Evolutionary conservation across 805 yeast species (phyloP), one percentile per base, ranked within the genome.

Genomic region (Saturnispora quitensis): DNA sequence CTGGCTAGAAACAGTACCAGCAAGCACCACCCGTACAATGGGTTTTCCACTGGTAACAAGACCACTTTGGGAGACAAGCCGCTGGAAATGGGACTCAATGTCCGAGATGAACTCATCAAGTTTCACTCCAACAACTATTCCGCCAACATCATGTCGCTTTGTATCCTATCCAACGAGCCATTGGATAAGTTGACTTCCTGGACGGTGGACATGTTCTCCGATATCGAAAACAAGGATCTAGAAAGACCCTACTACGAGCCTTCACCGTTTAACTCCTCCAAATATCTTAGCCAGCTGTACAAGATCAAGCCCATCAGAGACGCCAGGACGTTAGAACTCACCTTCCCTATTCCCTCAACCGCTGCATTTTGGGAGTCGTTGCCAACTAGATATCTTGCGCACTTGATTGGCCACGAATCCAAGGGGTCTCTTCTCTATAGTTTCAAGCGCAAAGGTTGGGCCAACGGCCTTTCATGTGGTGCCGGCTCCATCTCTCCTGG

Each of bases 321-420:
- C 59, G 68, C 79, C 48, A 82, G 84, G 64, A 74, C 76, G 54
- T 64, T 93, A 43, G 84, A 81, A 56, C 53, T 93, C 13, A 66
- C 78, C 2, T 93, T 93, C 67, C 72, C 77, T 48, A 78, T 86
- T 12, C 97, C 97, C 2, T 89, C 86, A 61, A 82, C 83, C 57
- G 77, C 78, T 48, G 77, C 76, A 25, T 65, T 70, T 48, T 86
- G 90, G 86, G 76, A 77, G 50, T 74, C 76, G 24, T 80, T 80
- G 58, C 95, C 97, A 0, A 74, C 78, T 6, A 78, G 75, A 51
- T 86, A 89, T 66, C 76, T 72, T 57, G 79, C 90, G 20, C 97
- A 93, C 65, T 72, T 93, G 50, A 70, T 91, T 46, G 98, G 98
- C 40, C 98, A 91, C 66, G 99, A 91, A 69, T 86, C 93, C 46